Evolutionary conservation across 2,329 filamentous ascomycete species (phyloP), one percentile per base, ranked within the genome.

Genomic region (Phaeophleospora eucalypticola): DNA sequence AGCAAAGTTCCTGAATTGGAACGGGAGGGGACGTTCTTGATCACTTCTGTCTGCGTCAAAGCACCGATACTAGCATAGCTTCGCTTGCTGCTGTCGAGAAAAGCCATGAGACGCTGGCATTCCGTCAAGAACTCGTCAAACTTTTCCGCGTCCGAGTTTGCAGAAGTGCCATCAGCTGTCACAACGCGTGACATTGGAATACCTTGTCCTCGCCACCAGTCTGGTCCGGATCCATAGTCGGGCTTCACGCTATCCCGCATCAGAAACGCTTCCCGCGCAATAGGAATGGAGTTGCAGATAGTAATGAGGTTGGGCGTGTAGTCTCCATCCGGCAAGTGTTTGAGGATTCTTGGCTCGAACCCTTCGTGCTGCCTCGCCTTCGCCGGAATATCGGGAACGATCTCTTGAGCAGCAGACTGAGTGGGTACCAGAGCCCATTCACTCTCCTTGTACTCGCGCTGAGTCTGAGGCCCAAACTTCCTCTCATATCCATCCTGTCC

Each of bases 121-220:
- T 84, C 81, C 39, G 75, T 66, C 8, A 83, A 62, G 15, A 82
- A 65, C 2, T 72, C 69, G 36, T 76, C 71, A 34, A 71, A 67
- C 16, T 43, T 46, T 29, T 64, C 58, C n/a, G 57, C 56, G 4
- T 61, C 61, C 21, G 58, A 51, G 4, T 65, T 56, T 4, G 59
- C 50, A 29, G 57, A 50, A 16, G 21, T 43, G 3, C 56, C 56
- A 17, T 56, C 58, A 2, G 51, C 63, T 58, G 46, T 71, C n/a
- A 81, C 70, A 17, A 78, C 73, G 38, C 71, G 74, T 3, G 76
- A 70, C 12, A 73, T 62, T 21, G 71, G 66, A 19, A 80, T 75
- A 0, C 72, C 61, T 21, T 71, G 71, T 16, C 81, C 81, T 56
- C 75, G 78, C 81, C 81, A 84, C 81, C 81, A 84, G 9, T 80